These are phyloP conservation scores for Caloboletus firmus DNA, from an alignment of 1,284 basidiomycete species.

Conservation along the genomic window DNA sequence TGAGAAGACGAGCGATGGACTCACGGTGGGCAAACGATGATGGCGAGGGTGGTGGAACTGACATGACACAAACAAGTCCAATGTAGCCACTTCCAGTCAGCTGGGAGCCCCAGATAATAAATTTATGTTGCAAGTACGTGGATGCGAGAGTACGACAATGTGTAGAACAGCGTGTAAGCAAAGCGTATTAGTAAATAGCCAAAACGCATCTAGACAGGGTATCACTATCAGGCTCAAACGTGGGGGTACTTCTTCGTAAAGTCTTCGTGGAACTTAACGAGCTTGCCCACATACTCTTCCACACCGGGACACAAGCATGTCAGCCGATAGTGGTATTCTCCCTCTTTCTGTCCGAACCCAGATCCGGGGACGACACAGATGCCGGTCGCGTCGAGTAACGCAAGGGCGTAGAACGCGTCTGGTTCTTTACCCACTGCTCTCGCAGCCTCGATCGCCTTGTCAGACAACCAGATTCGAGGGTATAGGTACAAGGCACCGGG, in stretches of 20 bases:
- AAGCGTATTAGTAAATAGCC: neutral
- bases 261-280: constrained; percentile 80
- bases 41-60: constrained; percentile 16
- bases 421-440: constrained; percentile 71
- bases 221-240: too few relatives aligned
- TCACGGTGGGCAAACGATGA: constrained; percentile 52
- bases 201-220: neutral
- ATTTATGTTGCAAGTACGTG: neutral
- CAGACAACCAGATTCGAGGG: constrained; percentile 71
- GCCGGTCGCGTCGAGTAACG: constrained; percentile 83
- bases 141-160: neutral
- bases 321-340: constrained; percentile 84
- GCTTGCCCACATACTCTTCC: constrained; percentile 83
- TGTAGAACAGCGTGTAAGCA: neutral
- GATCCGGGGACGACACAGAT: constrained; percentile 92
- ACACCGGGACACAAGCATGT: constrained; percentile 89
- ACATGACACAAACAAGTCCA: constrained; percentile 12
- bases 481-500: constrained; percentile 91
- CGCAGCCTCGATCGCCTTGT: constrained; percentile 74
- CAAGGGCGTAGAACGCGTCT: constrained; percentile 86
- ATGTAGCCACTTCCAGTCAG: neutral
- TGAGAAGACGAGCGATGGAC: constrained; percentile 52
- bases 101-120: neutral
- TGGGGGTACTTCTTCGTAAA: constrained; percentile 70
- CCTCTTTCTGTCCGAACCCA: constrained; percentile 89